These are phyloP conservation scores for Trichoderma asperellum DNA, from an alignment of 2,329 filamentous ascomycete genomes.

Conservation along the genomic window DNA sequence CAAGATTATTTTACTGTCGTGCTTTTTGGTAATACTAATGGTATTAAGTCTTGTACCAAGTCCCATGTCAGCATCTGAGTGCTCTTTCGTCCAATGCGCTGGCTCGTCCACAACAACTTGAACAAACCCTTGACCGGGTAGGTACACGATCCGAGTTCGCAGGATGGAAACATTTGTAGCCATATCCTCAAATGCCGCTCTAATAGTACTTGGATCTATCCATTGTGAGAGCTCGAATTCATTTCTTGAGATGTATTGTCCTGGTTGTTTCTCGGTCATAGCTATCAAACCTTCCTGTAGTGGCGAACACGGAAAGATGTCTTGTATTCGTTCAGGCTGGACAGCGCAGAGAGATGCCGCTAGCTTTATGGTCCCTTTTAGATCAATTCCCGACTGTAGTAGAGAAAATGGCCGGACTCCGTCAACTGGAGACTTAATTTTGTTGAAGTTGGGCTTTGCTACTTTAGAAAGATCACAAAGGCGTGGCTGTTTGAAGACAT, in stretches of 20 bases:
- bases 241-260: not conserved
- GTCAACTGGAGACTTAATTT: not conserved
- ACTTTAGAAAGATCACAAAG: not conserved
- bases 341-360: not conserved
- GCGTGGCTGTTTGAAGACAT: not conserved
- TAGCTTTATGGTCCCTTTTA: not conserved
- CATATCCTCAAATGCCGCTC: not conserved
- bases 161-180: not conserved
- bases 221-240: not conserved
- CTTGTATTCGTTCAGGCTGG: not conserved
- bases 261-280: not conserved
- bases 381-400: not conserved
- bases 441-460: not conserved
- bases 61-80: not conserved
- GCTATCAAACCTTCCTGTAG: slow-evolving; percentile 8
- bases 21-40: not conserved
- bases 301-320: slow-evolving; percentile 1
- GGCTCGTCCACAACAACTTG: not conserved
- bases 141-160: not conserved
- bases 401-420: not conserved
- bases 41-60: not conserved
- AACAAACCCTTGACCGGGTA: not conserved
- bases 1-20: not conserved
- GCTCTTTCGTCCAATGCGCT: not conserved
- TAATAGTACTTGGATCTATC: not conserved